phyloP scores from a whole-genome alignment of 1,284 basidiomycete genomes.

The Nidula niveotomentosa region DNA sequence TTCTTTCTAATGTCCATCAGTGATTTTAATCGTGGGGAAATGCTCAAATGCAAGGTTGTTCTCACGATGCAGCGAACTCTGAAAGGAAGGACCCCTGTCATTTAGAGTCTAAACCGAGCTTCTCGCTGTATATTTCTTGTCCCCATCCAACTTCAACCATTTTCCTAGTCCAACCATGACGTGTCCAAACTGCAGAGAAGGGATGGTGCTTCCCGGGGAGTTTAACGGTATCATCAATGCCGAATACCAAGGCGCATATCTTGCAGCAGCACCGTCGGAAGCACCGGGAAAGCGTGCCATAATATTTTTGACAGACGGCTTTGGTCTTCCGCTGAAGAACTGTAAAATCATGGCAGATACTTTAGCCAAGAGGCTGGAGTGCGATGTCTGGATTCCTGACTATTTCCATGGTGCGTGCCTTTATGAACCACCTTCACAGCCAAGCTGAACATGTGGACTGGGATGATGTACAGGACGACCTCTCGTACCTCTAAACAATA shows the following conservation, averaged over 20 bases:
- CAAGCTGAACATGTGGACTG: background rate
- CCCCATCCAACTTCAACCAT: too few relatives aligned
- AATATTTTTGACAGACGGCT: conserved; percentile 59
- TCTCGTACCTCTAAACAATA: conserved; percentile 28
- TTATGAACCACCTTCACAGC: background rate
- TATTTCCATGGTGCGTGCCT: conserved; percentile 39
- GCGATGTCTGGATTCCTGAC: conserved; percentile 68
- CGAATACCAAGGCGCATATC: conserved; percentile 36
- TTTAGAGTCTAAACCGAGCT: too few relatives aligned
- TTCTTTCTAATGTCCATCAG: too few relatives aligned
- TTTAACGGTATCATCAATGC: conserved; percentile 35
- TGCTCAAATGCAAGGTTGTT: too few relatives aligned
- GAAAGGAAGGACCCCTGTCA: too few relatives aligned
- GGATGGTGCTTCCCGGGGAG: conserved; percentile 35
- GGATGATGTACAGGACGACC: conserved; percentile 35
- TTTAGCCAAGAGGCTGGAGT: conserved; percentile 46
- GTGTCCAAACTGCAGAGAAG: conserved; percentile 36
- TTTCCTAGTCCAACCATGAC: conserved; percentile 18
- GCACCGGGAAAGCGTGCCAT: conserved; percentile 36
- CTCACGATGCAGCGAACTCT: too few relatives aligned
- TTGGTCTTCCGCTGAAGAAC: conserved; percentile 56
- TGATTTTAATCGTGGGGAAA: too few relatives aligned
- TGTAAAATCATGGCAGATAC: conserved; percentile 64
- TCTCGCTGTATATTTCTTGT: too few relatives aligned
- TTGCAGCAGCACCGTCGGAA: conserved; percentile 27